A percentile compares a stretch with the other conserved stretches of the same genome.
phyloP scores from a whole-genome alignment of 768 basidiomycete species.

The Hebeloma cylindrosporum region DNA sequence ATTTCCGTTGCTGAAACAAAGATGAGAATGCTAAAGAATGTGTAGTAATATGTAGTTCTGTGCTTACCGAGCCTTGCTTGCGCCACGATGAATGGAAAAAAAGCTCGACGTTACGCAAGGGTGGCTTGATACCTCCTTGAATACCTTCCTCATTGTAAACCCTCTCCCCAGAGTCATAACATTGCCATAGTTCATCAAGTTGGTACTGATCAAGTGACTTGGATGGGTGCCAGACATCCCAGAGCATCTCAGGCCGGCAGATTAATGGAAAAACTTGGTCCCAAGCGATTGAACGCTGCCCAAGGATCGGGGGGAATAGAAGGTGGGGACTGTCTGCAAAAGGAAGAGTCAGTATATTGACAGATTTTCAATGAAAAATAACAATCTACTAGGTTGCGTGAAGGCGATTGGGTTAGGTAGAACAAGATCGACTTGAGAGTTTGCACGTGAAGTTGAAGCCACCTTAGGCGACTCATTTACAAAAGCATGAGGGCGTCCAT shows the following conservation, averaged over 20 bases:
- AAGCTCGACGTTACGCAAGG: conserved; percentile 23
- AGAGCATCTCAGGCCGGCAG: conserved; percentile 21
- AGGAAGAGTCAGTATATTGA: neutral
- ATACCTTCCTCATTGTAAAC: conserved; percentile 14
- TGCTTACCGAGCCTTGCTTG: conserved; percentile 45
- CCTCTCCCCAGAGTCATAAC: conserved; percentile 20
- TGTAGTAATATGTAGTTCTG: conserved; percentile 14
- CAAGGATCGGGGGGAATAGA: conserved; percentile 22
- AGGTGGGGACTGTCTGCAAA: conserved; percentile 9
- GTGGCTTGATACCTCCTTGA: conserved; percentile 27
- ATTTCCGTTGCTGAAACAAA: conserved; percentile 15
- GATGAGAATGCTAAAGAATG: conserved; percentile 24
- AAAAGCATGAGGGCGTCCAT: neutral
- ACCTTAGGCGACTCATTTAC: conserved; percentile 6
- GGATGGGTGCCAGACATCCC: conserved; percentile 26
- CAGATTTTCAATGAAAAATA: neutral
- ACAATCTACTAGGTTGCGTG: conserved; percentile 15
- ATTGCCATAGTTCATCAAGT: conserved; percentile 19
- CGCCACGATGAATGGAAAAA: conserved; percentile 20
- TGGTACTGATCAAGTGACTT: conserved; percentile 22
- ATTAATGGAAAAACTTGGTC: conserved; percentile 23
- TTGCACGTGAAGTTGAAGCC: conserved; percentile 3
- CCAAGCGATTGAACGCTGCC: conserved; percentile 23
- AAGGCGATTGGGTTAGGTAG: conserved; percentile 22
- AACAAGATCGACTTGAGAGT: conserved; percentile 23